Percentiles rank a stretch among this genome's conserved stretches.
Evolutionary conservation across 257 asterid species (phyloP).

Genomic region (Petunia secreta): DNA sequence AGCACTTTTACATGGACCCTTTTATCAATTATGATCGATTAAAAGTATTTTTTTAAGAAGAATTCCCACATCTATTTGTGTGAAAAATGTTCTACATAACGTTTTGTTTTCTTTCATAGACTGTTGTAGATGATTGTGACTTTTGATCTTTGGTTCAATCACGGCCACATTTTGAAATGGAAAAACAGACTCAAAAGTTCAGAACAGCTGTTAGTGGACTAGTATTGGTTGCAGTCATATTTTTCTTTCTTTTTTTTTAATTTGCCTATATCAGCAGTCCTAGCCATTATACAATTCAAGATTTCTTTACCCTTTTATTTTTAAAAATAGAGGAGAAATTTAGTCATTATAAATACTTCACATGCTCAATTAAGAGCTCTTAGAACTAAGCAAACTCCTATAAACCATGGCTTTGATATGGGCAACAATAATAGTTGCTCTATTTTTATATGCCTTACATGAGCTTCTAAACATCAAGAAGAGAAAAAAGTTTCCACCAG

Average conservation of each 20-base stretch:
- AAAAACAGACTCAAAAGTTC: no score
- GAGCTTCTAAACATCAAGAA: neutral
- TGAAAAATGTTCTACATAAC: no score
- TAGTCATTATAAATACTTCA: no score
- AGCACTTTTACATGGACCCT: no score
- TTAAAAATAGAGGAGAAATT: neutral
- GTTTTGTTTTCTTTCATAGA: no score
- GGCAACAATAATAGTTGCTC: neutral
- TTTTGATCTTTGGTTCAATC: no score
- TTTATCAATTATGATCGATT: no score
- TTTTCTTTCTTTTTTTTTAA: no score
- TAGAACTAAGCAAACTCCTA: neutral
- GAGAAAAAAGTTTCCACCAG: slow-evolving; percentile 31
- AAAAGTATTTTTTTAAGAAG: no score
- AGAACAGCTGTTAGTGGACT: neutral
- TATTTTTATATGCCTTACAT: slow-evolving; percentile 14
- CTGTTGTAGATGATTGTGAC: neutral
- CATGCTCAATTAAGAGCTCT: neutral
- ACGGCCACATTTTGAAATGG: no score
- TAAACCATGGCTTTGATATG: slow-evolving; percentile 22
- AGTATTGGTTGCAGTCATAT: neutral
- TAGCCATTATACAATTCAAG: neutral
- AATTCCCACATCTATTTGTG: no score
- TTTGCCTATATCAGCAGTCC: no score
- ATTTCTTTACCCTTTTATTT: neutral